Percentiles rank a stretch among this genome's conserved stretches.
Conservation (phyloP, 306 rosid genomes). For the Pterocarpus santalinus region DNA sequence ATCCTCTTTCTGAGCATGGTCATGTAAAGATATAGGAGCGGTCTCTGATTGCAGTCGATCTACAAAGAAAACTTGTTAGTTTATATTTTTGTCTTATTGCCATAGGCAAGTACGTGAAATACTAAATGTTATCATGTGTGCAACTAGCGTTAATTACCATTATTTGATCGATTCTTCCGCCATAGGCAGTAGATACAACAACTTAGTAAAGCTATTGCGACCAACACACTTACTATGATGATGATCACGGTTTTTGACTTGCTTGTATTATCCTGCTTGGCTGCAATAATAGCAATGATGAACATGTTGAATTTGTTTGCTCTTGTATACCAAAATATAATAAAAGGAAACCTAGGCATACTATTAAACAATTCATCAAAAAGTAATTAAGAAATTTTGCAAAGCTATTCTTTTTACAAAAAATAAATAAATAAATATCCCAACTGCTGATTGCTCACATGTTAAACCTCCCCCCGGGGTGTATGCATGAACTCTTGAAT, state of each 20-base stretch:
- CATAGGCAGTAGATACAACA: slow-evolving; percentile 32
- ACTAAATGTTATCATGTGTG: neutral
- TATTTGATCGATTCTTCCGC: neutral
- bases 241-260: slow-evolving; percentile 38
- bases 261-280: slow-evolving; percentile 9
- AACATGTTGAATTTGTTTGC: neutral
- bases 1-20: slow-evolving; percentile 8
- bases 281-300: slow-evolving; percentile 28
- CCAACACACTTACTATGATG: slow-evolving; percentile 33
- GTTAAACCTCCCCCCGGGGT: no score
- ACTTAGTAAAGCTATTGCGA: slow-evolving; percentile 42
- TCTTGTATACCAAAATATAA: neutral
- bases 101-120: no score
- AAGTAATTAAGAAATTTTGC: neutral
- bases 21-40: neutral
- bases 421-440: neutral
- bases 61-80: slow-evolving; percentile 13
- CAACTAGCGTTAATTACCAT: slow-evolving; percentile 37
- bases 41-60: slow-evolving; percentile 11
- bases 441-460: neutral
- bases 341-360: neutral
- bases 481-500: neutral
- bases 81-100: neutral
- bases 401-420: neutral
- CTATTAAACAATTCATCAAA: neutral